Evolutionary conservation across 129 eudicot species (phyloP).

Genomic region (Sambucus nigra): DNA sequence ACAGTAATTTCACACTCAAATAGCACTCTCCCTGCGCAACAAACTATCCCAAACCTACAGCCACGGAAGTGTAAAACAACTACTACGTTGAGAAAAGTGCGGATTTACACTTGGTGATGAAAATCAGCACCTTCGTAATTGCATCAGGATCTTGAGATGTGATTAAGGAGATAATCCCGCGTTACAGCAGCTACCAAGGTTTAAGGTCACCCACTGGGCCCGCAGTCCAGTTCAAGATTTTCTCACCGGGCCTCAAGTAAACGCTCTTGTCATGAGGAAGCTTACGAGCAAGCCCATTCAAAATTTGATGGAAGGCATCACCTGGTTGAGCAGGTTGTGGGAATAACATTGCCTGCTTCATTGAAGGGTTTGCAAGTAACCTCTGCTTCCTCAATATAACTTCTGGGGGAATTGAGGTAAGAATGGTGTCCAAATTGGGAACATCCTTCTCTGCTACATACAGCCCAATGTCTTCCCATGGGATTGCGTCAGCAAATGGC

Average conservation of each 20-base stretch:
- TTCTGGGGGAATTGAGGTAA: slow-evolving; percentile 67
- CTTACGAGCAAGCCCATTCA: slow-evolving; percentile 93
- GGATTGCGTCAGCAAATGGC: slow-evolving; percentile 94
- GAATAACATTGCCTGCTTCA: slow-evolving; percentile 93
- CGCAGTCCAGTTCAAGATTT: slow-evolving; percentile 81
- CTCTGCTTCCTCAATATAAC: slow-evolving; percentile 85
- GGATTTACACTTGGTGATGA: not conserved
- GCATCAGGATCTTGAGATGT: not conserved
- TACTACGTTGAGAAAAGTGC: not conserved
- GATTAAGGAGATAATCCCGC: not conserved
- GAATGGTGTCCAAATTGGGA: slow-evolving; percentile 73
- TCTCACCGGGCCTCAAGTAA: slow-evolving; percentile 59
- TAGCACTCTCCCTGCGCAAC: no score
- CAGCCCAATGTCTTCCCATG: slow-evolving; percentile 95
- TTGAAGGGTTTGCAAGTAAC: slow-evolving; percentile 87
- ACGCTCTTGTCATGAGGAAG: slow-evolving; percentile 67
- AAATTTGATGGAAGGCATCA: slow-evolving; percentile 93
- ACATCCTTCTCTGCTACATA: slow-evolving; percentile 86
- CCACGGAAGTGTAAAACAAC: not conserved
- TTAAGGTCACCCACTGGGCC: slow-evolving; percentile 83
- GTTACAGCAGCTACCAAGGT: slow-evolving; percentile 56
- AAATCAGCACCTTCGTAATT: slow-evolving; percentile 12
- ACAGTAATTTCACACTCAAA: no score
- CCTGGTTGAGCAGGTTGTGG: slow-evolving; percentile 90
- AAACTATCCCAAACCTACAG: not conserved